Evolutionary conservation across 768 basidiomycete genomes (phyloP).

Genomic region (Lactifluus subvellereus): DNA sequence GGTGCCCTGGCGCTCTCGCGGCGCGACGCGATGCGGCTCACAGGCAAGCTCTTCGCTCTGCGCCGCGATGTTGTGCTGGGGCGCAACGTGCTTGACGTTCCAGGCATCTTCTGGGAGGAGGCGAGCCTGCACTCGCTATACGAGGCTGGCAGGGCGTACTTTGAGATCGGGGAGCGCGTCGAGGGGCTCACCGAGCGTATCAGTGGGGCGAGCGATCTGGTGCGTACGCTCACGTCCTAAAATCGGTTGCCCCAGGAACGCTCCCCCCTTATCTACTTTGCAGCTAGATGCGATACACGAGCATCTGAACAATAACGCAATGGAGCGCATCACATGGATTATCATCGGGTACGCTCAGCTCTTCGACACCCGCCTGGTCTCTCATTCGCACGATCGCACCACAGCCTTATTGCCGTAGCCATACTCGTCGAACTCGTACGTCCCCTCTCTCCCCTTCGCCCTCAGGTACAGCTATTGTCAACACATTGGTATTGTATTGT

Average conservation of each 20-base stretch:
- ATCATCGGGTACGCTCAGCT: constrained; percentile 50
- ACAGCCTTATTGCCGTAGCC: constrained; percentile 83
- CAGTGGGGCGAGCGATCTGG: constrained; percentile 82
- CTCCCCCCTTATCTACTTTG: neutral
- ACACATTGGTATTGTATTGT: neutral
- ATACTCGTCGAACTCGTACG: constrained; percentile 81
- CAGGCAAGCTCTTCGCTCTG: constrained; percentile 47
- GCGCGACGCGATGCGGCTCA: constrained; percentile 80
- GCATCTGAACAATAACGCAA: constrained; percentile 82
- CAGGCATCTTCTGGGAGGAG: constrained; percentile 93
- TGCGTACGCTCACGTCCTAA: constrained; percentile 35
- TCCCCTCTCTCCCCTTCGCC: constrained; percentile 5
- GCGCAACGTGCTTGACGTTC: constrained; percentile 88
- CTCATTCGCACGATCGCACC: constrained; percentile 6
- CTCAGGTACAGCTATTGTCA: neutral
- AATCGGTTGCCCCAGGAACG: neutral
- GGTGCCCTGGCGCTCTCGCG: constrained; percentile 73
- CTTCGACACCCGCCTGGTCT: constrained; percentile 22
- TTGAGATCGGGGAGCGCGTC: constrained; percentile 83
- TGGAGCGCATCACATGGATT: constrained; percentile 86
- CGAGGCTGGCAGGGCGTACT: constrained; percentile 89
- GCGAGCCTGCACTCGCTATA: constrained; percentile 85
- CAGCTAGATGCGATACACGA: constrained; percentile 91
- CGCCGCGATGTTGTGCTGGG: constrained; percentile 87
- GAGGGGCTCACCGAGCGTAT: constrained; percentile 85